Evolutionary conservation across 2,329 filamentous ascomycete genomes (phyloP).

Genomic region (Ilyonectria robusta): DNA sequence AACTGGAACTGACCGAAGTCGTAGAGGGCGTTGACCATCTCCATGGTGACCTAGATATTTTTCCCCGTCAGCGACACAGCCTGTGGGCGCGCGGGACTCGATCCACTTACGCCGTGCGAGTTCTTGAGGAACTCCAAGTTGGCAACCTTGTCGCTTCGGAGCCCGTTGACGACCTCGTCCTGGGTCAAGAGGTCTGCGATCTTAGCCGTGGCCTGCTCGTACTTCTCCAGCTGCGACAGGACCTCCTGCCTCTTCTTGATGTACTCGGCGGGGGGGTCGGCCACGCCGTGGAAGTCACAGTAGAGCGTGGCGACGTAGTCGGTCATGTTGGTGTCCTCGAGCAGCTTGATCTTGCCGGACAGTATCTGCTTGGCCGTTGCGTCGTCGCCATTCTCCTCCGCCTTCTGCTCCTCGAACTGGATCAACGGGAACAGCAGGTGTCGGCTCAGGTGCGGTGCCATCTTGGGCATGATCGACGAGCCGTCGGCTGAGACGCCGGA

Average conservation of each 20-base stretch:
- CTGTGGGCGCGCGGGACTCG: slow-evolving; percentile 20
- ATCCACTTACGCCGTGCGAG: slow-evolving; percentile 82
- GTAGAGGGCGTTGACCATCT: slow-evolving; percentile 96
- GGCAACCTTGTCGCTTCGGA: slow-evolving; percentile 96
- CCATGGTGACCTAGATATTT: slow-evolving; percentile 78
- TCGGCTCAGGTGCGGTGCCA: slow-evolving; percentile 93
- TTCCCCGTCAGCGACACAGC: slow-evolving; percentile 36
- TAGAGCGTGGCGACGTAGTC: slow-evolving; percentile 96
- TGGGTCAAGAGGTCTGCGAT: slow-evolving; percentile 89
- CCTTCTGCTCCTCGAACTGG: slow-evolving; percentile 88
- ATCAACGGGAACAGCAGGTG: slow-evolving; percentile 97
- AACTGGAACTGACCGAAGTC: slow-evolving; percentile 98
- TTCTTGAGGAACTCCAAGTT: slow-evolving; percentile 99
- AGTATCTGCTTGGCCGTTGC: slow-evolving; percentile 78
- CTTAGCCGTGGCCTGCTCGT: slow-evolving; percentile 89
- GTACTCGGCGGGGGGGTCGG: slow-evolving; percentile 86
- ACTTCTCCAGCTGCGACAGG: slow-evolving; percentile 83
- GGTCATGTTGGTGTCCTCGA: slow-evolving; percentile 99
- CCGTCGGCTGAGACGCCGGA: slow-evolving; percentile 73
- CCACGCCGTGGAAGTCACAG: slow-evolving; percentile 87
- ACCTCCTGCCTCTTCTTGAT: slow-evolving; percentile 91
- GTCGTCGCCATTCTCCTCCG: slow-evolving; percentile 79
- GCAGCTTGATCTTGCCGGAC: slow-evolving; percentile 90
- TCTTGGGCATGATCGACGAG: slow-evolving; percentile 87
- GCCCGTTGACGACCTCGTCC: slow-evolving; percentile 90